Evolutionary conservation across 2,329 filamentous ascomycete species (phyloP), one percentile per base, ranked within the genome.

Genomic region (Fusarium robinianum): DNA sequence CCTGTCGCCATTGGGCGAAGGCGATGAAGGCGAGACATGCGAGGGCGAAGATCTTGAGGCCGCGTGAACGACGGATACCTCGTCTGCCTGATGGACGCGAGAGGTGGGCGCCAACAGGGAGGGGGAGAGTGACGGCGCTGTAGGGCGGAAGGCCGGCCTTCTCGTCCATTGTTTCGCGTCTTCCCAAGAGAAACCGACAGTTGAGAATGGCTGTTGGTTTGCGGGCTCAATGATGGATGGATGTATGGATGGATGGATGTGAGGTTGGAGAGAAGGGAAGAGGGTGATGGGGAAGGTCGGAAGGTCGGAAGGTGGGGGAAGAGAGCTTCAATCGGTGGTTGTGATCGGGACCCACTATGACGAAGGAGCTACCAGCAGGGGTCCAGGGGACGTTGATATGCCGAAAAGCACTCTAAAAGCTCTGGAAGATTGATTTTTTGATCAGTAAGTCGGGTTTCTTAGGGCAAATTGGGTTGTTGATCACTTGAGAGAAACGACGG

Each of bases 1-100:
- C 51, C 49, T 76, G 74, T 50, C 61, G 63, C 73, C 74, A 77
- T 49, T 78, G 75, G 0, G 73, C 70, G 40, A 73, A 72, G n/a
- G 67, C 74, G 30, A 77, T 74, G 49, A 80, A 77, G 19, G 65
- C 66, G n/a, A 81, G 65, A 51, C 72, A 77, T 7, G 70, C 69
- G 5, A 80, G 51, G 6, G 63, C 70, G 27, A 76, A 60, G 41
- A 75, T 58, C 26, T 71, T 71, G 38, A 78, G 51, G 3, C 63
- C 67, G 23, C 74, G 69, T 8, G 72, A 74, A 24, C 74, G 71
- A 38, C 76, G 71, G 23, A 72, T 40, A 21, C 63, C 32, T 14
- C 54, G 64, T 29, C 54, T 58, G 15, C 57, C 48, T 17, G 62
- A 63, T 16, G 51, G 32, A 4, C 45, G 49, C 26, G 29, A 38